Evolutionary conservation across 2,329 filamentous ascomycete genomes (phyloP), one percentile per base, ranked within the genome.

Genomic region (Neopestalotiopsis rosae): DNA sequence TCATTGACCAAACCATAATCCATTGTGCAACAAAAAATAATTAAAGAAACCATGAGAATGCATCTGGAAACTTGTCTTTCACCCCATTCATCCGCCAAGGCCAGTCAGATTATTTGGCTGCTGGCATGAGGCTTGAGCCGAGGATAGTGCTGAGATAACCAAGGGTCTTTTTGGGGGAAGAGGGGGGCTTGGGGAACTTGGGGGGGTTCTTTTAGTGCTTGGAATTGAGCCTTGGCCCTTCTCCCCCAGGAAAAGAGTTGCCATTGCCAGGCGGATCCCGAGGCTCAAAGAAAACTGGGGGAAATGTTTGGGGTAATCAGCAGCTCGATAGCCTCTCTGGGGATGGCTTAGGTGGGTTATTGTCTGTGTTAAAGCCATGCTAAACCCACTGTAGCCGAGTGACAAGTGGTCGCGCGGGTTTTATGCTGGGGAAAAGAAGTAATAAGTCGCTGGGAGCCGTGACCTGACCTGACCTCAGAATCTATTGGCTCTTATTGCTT

Each of bases 241-340:
- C 45, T 52, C 45, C 64, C 64, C 64, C 64, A 58, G 49, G 40
- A 58, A 65, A 66, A 66, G 49, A 58, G 58, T 38, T 20, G 20
- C 63, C 63, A 28, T 20, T 65, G 13, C 12, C 24, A 32, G 57
- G 65, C 57, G 40, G 65, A 52, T 67, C 65, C 65, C 65, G 65
- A 67, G 65, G 65, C 65, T 67, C 24, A 30, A 59, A 40, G 24
- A 38, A 45, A 28, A 34, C 28, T 56, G 38, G 64, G 49, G 64
- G 3, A 30, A 34, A 34, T 38, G 45, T 30, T 61, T 61, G 58
- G 65, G 40, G 65, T 61, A 61, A 49, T 17, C 30, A 57, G 28
- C 40, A 1, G 10, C 7, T 7, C 45, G 45, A 52, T 52, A 52
- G 34, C 45, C 45, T 17, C 45, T 52, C n/a, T 52, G 34, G 32